These are phyloP conservation scores for Rhazya stricta DNA, from an alignment of 257 asterid species.

Conservation along the genomic window DNA sequence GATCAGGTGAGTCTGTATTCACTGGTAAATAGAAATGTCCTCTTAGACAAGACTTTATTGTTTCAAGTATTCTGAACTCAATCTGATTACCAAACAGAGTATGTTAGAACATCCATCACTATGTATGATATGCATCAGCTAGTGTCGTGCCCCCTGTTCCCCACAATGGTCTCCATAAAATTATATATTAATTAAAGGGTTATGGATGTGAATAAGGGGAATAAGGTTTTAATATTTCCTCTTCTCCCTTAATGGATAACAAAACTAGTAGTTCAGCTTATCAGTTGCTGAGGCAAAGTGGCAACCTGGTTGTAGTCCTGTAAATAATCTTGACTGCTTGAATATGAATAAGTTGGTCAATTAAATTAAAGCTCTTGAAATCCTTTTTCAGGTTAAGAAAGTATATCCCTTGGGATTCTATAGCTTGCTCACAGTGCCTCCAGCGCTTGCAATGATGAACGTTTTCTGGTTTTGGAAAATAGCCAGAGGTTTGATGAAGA, in stretches of 20 bases:
- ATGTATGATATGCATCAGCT: not conserved
- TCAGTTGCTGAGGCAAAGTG: not conserved
- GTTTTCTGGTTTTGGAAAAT: conserved; percentile 84
- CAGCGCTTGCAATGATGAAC: conserved; percentile 59
- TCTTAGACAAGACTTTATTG: not conserved
- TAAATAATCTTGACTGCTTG: not conserved
- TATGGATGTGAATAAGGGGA: not conserved
- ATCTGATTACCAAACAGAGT: not conserved
- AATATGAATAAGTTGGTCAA: not conserved
- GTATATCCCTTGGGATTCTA: conserved; percentile 63
- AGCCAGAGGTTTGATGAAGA: conserved; percentile 65
- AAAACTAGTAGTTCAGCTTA: not conserved
- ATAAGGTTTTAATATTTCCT: too few relatives aligned
- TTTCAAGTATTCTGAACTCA: too few relatives aligned
- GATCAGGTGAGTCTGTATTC: conserved; percentile 57
- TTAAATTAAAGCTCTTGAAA: not conserved
- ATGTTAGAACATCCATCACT: not conserved
- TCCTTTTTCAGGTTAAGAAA: conserved; percentile 55
- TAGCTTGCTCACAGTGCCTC: conserved; percentile 57
- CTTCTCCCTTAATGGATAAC: not conserved
- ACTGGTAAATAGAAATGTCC: not conserved
- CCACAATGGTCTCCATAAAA: not conserved
- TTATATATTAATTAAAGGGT: not conserved
- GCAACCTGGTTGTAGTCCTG: not conserved
- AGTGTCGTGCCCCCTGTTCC: not conserved